These are phyloP conservation scores for Sporisorium scitamineum DNA, from an alignment of 1,284 basidiomycete species.

Conservation along the genomic window DNA sequence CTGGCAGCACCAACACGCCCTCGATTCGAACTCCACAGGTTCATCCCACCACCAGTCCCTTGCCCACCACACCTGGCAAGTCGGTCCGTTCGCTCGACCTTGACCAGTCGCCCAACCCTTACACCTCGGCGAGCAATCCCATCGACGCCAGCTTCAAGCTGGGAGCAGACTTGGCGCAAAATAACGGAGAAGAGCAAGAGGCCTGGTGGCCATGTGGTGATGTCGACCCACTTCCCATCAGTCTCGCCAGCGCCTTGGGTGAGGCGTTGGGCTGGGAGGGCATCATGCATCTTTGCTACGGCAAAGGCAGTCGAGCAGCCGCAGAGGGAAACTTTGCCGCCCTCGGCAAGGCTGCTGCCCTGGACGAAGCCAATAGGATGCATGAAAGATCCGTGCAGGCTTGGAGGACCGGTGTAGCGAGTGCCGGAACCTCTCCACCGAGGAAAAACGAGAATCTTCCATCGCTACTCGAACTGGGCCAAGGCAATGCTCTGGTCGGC, in stretches of 20 bases:
- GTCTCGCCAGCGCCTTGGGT: constrained; percentile 54
- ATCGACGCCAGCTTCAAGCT: constrained; percentile 48
- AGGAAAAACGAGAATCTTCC: constrained; percentile 8
- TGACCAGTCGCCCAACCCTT: constrained; percentile 28
- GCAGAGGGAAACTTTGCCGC: constrained; percentile 44
- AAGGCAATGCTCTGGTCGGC: constrained; percentile 12
- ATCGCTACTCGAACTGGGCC: constrained; percentile 11
- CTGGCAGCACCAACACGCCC: constrained; percentile 28
- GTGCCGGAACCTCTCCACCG: constrained; percentile 35
- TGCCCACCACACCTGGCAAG: constrained; percentile 33
- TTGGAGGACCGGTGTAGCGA: constrained; percentile 54
- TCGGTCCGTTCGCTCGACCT: constrained; percentile 41
- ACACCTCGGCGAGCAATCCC: constrained; percentile 23
- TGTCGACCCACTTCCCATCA: constrained; percentile 59
- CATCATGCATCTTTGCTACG: constrained; percentile 66
- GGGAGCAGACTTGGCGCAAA: constrained; percentile 23
- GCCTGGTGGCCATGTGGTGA: constrained; percentile 60
- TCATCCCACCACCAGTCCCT: constrained; percentile 19
- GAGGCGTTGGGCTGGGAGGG: constrained; percentile 66
- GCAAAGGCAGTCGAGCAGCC: constrained; percentile 50
- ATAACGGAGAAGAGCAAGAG: constrained; percentile 37
- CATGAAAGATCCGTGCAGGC: constrained; percentile 52
- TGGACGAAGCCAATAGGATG: constrained; percentile 44
- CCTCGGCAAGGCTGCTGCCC: constrained; percentile 59
- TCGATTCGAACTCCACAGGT: constrained; percentile 35